A percentile compares a stretch with the other conserved stretches of the same genome.
Conservation (phyloP, 2,329 filamentous ascomycete species). For the Podosphaera fusca region DNA sequence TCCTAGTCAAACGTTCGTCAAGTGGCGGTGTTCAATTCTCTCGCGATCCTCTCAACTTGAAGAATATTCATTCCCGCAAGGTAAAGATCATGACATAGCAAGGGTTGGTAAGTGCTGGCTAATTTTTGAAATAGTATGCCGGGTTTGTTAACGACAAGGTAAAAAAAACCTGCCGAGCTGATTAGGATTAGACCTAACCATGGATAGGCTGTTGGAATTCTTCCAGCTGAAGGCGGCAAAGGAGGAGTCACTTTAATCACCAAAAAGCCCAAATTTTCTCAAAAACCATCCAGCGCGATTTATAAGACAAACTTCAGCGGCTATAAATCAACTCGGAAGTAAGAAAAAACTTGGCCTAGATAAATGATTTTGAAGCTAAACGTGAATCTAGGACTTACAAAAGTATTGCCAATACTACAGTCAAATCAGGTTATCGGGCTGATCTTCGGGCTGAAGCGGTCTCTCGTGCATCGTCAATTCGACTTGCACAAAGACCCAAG, state of each 20-base stretch:
- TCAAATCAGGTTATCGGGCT: constrained; percentile 66
- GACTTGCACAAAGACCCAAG: constrained; percentile 51
- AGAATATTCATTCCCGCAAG: constrained; percentile 81
- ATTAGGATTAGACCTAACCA: neutral
- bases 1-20: constrained; percentile 70
- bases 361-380: constrained; percentile 2
- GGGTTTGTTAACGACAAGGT: constrained; percentile 91
- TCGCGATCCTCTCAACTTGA: constrained; percentile 79
- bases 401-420: constrained; percentile 57
- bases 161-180: constrained; percentile 16
- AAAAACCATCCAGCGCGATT: constrained; percentile 48
- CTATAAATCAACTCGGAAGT: constrained; percentile 61
- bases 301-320: constrained; percentile 45
- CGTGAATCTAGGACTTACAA: constrained; percentile 50
- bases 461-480: constrained; percentile 68
- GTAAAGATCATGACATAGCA: constrained; percentile 22
- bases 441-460: constrained; percentile 61
- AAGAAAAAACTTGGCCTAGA: constrained; percentile 18
- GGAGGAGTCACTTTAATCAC: constrained; percentile 58
- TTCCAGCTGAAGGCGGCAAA: constrained; percentile 38
- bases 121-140: constrained; percentile 37
- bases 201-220: constrained; percentile 51
- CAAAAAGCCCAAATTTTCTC: constrained; percentile 55
- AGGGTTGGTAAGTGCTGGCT: too few relatives aligned
- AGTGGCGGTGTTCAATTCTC: constrained; percentile 74